Evolutionary conservation across 2,329 filamentous ascomycete genomes (phyloP), one percentile per base, ranked within the genome.

Genomic region (Chaetomium sp.): DNA sequence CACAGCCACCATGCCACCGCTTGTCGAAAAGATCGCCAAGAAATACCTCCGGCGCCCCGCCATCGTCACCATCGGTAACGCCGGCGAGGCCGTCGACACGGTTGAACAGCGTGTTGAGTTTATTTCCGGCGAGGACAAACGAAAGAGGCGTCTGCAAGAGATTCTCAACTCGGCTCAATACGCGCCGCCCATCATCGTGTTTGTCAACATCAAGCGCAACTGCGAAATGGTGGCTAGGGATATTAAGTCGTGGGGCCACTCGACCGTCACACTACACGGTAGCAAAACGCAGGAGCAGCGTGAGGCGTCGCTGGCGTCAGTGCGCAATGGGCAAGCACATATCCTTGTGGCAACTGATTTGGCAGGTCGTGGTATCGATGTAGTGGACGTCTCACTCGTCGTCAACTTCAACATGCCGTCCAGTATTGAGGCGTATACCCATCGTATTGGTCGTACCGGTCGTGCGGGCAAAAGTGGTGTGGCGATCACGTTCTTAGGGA

Each of bases 131-230:
- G 94, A 99, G 76, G 94, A 99, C 71, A 94, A 92, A 71, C 85
- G 91, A 67, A 97, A 99, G 84, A 95, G 95, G 74, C 87, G 94
- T 2, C 84, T 99, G n/a, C 81, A 86, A 63, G 90, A 97, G 66
- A 94, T 99, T 58, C 83, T 99, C 41, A 77, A 81, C 48, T 91
- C 87, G 1, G 79, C 85, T 63, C 86, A 91, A 62, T 97, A 91
- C 72, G 78, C 81, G 6, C 83, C 92, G 7, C 94, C 94, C 12
- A 95, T 99, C 71, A 99, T 99, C 65, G 91, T 99, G 61, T 99
- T 99, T 70, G 94, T 99, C 81, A 99, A 99, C 73, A 96, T 97
- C 84, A 97, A 97, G 75, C 88, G 91, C 65, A 97, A 97, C 76
- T 97, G 92, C 76, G 94, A 99, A 70, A 89, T 90, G 57, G 87